Evolutionary conservation across 192 early-diverging fungal species (phyloP), one percentile per base, ranked within the genome.

Genomic region (Dimargaris cristalligena): DNA sequence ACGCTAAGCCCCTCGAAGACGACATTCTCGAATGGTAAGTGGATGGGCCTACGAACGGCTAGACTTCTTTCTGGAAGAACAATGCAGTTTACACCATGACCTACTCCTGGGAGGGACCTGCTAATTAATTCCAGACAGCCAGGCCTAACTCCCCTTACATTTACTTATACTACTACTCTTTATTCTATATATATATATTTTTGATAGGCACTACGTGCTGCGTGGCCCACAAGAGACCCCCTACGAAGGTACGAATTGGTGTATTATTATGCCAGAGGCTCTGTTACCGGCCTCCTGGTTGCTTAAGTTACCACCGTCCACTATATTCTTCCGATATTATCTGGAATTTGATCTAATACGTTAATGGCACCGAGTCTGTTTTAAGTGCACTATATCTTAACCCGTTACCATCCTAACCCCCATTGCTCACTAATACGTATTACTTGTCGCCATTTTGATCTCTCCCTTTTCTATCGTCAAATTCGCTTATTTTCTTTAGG

Each of bases 1-100:
- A 78, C 50, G 91, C 96, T 11, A 88, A 87, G 63, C 96, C 96
- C 16, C 71, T 92, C 18, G 96, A 99, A 63, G 69, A 69, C 44
- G 92, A 99, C 69, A 96, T 99, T 61, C 80, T 97, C 34, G 94
- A 97, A 72, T 99, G 96, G 91, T 86, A 81, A 64, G 49, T 23
- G 16, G 8, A n/a, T 0, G 32, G n/a, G 22, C 23, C 8, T 16
- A 9, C 34, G 16, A 50, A 29, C 2, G 33, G 3, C 16, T 46
- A 16, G 45, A 3, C 45, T 46, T 3, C 45, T 4, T 16, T 22
- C 2, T 10, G 23, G 3, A 2, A 22, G 18, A 22, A 22, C 45
- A 22, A 11, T 22, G 45, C 11, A 16, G 2, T 11, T 4, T 4
- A n/a, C n/a, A n/a, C 23, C 18, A 22, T 46, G 2, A 16, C 45